These are phyloP conservation scores for Bipolaris cookei DNA, from an alignment of 2,329 filamentous ascomycete species.

Conservation along the genomic window DNA sequence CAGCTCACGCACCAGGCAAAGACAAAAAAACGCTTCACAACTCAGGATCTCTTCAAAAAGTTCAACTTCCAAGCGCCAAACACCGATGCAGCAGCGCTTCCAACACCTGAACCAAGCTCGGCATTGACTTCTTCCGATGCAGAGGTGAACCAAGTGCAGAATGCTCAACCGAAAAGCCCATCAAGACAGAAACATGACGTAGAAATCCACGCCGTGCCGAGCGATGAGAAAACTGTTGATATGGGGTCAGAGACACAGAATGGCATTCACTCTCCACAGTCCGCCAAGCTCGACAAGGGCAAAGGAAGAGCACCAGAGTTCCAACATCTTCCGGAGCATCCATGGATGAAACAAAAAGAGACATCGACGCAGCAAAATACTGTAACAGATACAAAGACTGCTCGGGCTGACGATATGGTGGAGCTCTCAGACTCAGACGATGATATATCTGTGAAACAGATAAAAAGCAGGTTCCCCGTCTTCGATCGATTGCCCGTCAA, in stretches of 20 bases:
- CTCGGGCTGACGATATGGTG: slow-evolving; percentile 25
- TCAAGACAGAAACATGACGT: slow-evolving; percentile 31
- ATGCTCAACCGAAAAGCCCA: slow-evolving; percentile 56
- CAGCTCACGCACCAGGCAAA: slow-evolving; percentile 88
- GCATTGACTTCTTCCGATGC: slow-evolving; percentile 69
- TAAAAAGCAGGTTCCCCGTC: slow-evolving; percentile 53
- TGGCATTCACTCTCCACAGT: slow-evolving; percentile 10
- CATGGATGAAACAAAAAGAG: slow-evolving; percentile 24
- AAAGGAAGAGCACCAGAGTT: slow-evolving; percentile 64
- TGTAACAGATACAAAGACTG: slow-evolving; percentile 12
- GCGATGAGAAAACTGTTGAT: slow-evolving; percentile 3
- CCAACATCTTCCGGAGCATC: slow-evolving; percentile 41
- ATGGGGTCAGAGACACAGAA: slow-evolving; percentile 6
- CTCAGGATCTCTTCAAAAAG: slow-evolving; percentile 78
- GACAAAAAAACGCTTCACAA: slow-evolving; percentile 86
- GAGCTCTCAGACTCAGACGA: slow-evolving; percentile 62
- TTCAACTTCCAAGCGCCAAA: slow-evolving; percentile 72
- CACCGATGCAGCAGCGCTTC: slow-evolving; percentile 18
- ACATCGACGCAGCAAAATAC: slow-evolving; percentile 23
- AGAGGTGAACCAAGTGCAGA: slow-evolving; percentile 44
- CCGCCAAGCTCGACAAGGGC: slow-evolving; percentile 59
- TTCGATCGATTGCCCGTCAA: slow-evolving; percentile 73
- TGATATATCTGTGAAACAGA: slow-evolving; percentile 67
- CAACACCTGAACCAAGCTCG: slow-evolving; percentile 50
- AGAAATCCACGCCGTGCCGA: slow-evolving; percentile 10